Evolutionary conservation across 306 rosid species (phyloP).

Genomic region (Citrullus colocynthis): DNA sequence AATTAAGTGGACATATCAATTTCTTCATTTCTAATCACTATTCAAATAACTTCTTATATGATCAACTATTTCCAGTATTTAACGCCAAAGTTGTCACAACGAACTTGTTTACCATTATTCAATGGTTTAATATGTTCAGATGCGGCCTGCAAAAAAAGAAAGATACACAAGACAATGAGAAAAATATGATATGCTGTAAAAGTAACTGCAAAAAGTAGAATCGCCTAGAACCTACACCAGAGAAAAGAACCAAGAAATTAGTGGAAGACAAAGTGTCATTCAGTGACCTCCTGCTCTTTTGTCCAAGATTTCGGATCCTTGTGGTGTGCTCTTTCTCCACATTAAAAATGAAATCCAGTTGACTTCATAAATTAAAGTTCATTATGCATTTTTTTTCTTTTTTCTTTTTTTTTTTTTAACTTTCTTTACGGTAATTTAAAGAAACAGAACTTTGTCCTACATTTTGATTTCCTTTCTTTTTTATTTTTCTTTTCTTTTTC

Average conservation of each 20-base stretch:
- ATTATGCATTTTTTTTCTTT: too few relatives aligned
- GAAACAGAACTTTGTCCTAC: neutral
- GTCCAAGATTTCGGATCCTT: neutral
- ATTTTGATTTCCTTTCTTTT: too few relatives aligned
- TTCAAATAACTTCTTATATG: constrained; percentile 35
- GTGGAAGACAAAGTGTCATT: neutral
- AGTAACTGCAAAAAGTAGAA: neutral
- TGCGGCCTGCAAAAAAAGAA: constrained; percentile 29
- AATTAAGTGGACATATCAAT: constrained; percentile 23
- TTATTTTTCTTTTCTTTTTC: too few relatives aligned
- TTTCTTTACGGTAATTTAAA: neutral
- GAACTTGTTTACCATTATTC: constrained; percentile 36
- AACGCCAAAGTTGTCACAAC: constrained; percentile 24
- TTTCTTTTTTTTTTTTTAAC: neutral
- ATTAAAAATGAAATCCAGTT: neutral
- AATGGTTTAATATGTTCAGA: constrained; percentile 32
- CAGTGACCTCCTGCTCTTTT: neutral
- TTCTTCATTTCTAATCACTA: constrained; percentile 24
- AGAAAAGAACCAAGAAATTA: neutral
- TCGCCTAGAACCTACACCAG: neutral
- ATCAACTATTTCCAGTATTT: constrained; percentile 36
- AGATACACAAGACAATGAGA: constrained; percentile 8
- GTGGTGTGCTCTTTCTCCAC: neutral
- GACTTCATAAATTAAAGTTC: neutral
- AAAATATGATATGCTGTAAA: neutral